Conservation (phyloP, 2,329 filamentous ascomycete species). For the Colletotrichum noveboracense region DNA sequence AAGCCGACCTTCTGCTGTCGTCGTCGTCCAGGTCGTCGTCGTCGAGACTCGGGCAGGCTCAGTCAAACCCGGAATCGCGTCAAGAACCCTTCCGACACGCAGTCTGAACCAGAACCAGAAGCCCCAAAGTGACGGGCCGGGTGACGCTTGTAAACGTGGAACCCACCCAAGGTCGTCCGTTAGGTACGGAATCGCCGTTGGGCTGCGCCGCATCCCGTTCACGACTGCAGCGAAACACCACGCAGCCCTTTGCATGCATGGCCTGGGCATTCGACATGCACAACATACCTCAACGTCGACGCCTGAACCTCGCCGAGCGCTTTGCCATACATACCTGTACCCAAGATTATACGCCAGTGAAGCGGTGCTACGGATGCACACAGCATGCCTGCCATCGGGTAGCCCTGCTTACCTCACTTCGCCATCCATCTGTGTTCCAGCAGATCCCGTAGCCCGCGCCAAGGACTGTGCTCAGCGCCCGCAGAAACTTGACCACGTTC, state of each 20-base stretch:
- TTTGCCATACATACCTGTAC: background rate
- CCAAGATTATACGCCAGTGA: background rate
- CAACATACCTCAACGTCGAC: background rate
- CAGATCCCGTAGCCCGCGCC: background rate
- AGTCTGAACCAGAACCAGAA: background rate
- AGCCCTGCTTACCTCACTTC: background rate
- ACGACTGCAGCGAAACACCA: background rate
- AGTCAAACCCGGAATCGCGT: background rate
- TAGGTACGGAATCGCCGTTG: slow-evolving; percentile 12
- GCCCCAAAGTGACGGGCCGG: background rate
- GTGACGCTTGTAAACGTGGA: background rate
- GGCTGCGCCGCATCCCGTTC: background rate
- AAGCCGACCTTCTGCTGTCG: background rate
- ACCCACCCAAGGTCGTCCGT: background rate
- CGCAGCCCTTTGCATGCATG: background rate
- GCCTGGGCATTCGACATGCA: background rate
- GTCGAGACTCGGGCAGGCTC: background rate
- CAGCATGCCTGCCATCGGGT: background rate
- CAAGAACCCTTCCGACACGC: background rate
- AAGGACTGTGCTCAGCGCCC: background rate
- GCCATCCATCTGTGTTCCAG: background rate
- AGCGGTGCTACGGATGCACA: background rate
- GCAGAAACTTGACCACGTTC: background rate
- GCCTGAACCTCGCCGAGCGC: background rate
- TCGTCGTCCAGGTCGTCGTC: background rate